phyloP scores from a whole-genome alignment of 768 basidiomycete species.

The Pholiota microspora region DNA sequence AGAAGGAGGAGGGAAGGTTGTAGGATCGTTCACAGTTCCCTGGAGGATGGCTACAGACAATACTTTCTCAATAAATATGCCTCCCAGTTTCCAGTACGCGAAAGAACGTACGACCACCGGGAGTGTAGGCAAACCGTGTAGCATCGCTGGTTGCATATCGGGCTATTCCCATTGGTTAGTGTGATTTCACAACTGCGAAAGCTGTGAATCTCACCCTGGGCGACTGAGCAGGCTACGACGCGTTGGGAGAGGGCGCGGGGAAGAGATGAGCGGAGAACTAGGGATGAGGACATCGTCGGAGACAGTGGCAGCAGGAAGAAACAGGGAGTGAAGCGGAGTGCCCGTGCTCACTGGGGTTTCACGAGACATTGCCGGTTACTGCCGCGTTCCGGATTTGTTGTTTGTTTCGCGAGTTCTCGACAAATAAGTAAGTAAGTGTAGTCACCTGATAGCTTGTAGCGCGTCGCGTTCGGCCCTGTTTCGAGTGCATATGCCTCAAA shows the following conservation, averaged over 20 bases:
- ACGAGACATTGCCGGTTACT: slow-evolving; percentile 19
- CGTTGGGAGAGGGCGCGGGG: slow-evolving; percentile 43
- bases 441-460: not conserved
- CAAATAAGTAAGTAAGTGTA: not conserved
- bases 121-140: slow-evolving; percentile 43
- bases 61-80: not conserved
- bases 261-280: slow-evolving; percentile 47
- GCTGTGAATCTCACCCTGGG: slow-evolving; percentile 36
- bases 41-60: slow-evolving; percentile 65
- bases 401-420: not conserved
- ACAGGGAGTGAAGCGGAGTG: slow-evolving; percentile 2
- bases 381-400: slow-evolving; percentile 15
- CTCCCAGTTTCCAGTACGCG: not conserved
- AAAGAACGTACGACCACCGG: slow-evolving; percentile 64
- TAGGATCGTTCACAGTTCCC: slow-evolving; percentile 95
- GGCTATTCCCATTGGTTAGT: slow-evolving; percentile 27
- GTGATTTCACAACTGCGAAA: not conserved
- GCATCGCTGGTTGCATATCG: slow-evolving; percentile 36
- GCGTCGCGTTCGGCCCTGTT: too few species aligned
- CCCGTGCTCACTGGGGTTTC: slow-evolving; percentile 5
- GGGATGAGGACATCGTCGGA: slow-evolving; percentile 46
- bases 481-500: too few species aligned
- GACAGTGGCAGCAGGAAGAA: slow-evolving; percentile 17
- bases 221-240: slow-evolving; percentile 34
- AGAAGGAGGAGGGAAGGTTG: slow-evolving; percentile 80